Evolutionary conservation across 352 stramenopile species (phyloP).

Genomic region (Peronospora farinosa): DNA sequence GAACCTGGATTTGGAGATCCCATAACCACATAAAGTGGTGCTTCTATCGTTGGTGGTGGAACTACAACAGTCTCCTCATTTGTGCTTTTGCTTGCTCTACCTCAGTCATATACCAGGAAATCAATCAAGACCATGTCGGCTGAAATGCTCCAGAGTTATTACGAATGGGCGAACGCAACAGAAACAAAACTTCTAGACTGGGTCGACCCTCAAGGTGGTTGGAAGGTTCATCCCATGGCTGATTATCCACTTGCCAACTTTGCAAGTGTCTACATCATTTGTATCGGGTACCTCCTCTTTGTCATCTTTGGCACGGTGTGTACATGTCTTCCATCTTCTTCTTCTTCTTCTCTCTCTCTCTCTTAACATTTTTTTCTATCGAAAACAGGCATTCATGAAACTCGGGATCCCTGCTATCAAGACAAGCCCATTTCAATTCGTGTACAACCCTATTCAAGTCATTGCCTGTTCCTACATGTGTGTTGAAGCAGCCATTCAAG

Average conservation of each 20-base stretch:
- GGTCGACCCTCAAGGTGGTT: slow-evolving; percentile 48
- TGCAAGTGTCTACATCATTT: slow-evolving; percentile 48
- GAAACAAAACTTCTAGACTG: slow-evolving; percentile 47
- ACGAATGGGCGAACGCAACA: slow-evolving; percentile 47
- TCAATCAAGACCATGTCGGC: slow-evolving; percentile 26
- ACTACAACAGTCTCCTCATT: slow-evolving; percentile 9
- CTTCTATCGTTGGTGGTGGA: too few species aligned
- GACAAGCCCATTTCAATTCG: slow-evolving; percentile 86
- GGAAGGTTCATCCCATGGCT: slow-evolving; percentile 57
- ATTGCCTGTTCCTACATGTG: slow-evolving; percentile 96
- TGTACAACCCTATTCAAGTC: slow-evolving; percentile 97
- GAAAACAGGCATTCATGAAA: slow-evolving; percentile 64
- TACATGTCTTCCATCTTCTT: slow-evolving; percentile 10
- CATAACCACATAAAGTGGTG: not conserved
- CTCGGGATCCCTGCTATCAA: slow-evolving; percentile 64
- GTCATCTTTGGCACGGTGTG: slow-evolving; percentile 57
- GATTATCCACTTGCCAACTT: slow-evolving; percentile 62
- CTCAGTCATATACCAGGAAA: not conserved
- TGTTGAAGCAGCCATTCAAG: slow-evolving; percentile 89
- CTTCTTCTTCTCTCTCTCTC: slow-evolving; percentile 58
- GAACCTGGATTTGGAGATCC: not conserved
- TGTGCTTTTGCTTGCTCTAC: slow-evolving; percentile 9
- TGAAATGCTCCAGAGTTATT: slow-evolving; percentile 40
- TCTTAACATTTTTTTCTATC: too few species aligned
- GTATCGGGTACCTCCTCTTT: slow-evolving; percentile 56